phyloP scores from a whole-genome alignment of 2,329 filamentous ascomycete species.

The Diplodia corticola region DNA sequence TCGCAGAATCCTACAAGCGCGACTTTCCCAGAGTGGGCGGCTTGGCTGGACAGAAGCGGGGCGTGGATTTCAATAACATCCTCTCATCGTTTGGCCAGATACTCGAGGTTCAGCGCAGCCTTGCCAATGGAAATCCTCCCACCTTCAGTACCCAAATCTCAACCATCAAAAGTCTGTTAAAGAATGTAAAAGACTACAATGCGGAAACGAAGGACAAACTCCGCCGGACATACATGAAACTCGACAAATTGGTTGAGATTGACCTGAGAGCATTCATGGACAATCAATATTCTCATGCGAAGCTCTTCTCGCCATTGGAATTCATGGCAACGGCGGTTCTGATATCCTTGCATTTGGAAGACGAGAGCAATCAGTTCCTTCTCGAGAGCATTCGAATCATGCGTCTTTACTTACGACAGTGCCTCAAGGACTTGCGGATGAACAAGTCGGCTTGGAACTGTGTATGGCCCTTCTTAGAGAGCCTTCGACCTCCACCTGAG shows the following conservation, averaged over 20 bases:
- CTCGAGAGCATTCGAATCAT: constrained; percentile 35
- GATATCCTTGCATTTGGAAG: constrained; percentile 35
- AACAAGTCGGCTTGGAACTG: constrained; percentile 33
- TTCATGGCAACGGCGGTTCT: constrained; percentile 37
- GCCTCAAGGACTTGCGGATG: constrained; percentile 34
- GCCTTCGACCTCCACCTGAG: background rate
- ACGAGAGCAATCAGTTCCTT: constrained; percentile 32
- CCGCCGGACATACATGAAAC: constrained; percentile 35
- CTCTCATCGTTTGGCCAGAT: constrained; percentile 41
- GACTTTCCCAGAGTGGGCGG: constrained; percentile 44
- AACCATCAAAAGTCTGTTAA: constrained; percentile 31
- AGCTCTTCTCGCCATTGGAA: constrained; percentile 41
- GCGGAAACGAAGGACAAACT: constrained; percentile 37
- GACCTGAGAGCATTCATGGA: constrained; percentile 36
- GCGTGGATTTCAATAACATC: constrained; percentile 38
- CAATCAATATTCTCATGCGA: constrained; percentile 29
- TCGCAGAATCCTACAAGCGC: constrained; percentile 45
- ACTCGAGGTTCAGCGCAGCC: constrained; percentile 34
- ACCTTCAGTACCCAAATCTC: constrained; percentile 29
- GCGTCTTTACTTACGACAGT: constrained; percentile 31
- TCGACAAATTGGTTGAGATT: constrained; percentile 31
- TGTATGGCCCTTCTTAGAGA: constrained; percentile 36
- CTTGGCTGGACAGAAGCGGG: constrained; percentile 33
- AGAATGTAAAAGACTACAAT: constrained; percentile 32
- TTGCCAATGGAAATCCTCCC: constrained; percentile 30